Evolutionary conservation across 2,329 filamentous ascomycete genomes (phyloP).

Genomic region (Diaporthe sp.): DNA sequence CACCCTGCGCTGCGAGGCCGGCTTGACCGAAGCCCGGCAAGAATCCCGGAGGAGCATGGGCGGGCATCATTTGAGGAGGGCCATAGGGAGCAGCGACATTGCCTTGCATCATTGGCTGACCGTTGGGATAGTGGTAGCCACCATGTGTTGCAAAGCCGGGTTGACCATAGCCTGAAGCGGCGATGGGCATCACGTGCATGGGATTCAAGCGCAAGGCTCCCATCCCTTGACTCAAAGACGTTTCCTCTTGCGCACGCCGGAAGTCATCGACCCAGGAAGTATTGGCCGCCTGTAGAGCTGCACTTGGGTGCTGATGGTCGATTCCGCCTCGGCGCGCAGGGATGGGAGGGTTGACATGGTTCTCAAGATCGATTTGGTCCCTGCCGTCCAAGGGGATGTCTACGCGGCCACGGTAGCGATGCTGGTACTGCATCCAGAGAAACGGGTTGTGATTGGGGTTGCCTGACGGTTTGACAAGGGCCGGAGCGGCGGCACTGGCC

Average conservation of each 20-base stretch:
- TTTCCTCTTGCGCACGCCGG: conserved; percentile 4
- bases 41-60: background rate
- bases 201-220: background rate
- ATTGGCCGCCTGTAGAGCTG: conserved; percentile 5
- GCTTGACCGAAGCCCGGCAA: background rate
- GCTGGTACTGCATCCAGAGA: conserved; percentile 5
- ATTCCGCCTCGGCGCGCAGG: conserved; percentile 8
- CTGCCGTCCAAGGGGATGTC: conserved; percentile 2
- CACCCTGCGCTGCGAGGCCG: background rate
- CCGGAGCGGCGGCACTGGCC: background rate
- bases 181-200: background rate
- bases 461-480: background rate
- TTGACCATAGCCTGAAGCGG: background rate
- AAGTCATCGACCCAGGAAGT: conserved; percentile 29
- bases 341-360: conserved; percentile 9
- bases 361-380: background rate
- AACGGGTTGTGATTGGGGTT: background rate
- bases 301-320: conserved; percentile 7
- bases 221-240: background rate
- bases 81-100: background rate
- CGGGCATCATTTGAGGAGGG: background rate
- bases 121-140: background rate
- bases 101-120: background rate
- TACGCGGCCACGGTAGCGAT: background rate
- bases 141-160: background rate